A percentile compares a stretch with the other conserved stretches of the same genome.
Evolutionary conservation across 192 early-diverging fungal genomes (phyloP).

Genomic region (Bifiguratus adelaidae): DNA sequence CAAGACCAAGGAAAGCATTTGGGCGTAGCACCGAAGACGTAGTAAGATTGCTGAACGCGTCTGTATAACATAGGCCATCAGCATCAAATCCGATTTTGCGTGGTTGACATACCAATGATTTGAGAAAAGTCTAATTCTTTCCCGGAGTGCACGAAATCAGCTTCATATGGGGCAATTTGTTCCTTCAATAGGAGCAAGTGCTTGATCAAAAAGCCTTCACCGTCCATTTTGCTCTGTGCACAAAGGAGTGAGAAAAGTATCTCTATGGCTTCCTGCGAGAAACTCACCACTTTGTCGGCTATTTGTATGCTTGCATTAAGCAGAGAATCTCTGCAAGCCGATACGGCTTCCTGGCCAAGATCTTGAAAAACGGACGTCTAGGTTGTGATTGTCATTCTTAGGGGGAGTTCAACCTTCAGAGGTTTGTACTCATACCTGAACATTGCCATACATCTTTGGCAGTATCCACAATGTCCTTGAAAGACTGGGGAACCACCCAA

Average conservation of each 20-base stretch:
- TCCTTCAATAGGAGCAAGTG: slow-evolving; percentile 79
- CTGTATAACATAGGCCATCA: no score
- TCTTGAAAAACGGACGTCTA: slow-evolving; percentile 74
- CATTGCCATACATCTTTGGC: slow-evolving; percentile 65
- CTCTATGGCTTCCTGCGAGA: neutral
- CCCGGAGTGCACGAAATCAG: slow-evolving; percentile 59
- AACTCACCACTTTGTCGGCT: slow-evolving; percentile 30
- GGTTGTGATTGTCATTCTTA: neutral
- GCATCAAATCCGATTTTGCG: no score
- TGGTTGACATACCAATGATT: slow-evolving; percentile 39
- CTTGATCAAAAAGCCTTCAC: slow-evolving; percentile 76
- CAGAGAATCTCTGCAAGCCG: slow-evolving; percentile 52
- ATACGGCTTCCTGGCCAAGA: slow-evolving; percentile 74
- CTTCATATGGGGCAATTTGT: slow-evolving; percentile 67
- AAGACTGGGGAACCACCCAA: slow-evolving; percentile 73
- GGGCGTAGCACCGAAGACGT: no score
- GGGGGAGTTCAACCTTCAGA: slow-evolving; percentile 1
- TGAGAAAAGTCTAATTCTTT: slow-evolving; percentile 56
- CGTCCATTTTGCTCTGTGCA: slow-evolving; percentile 48
- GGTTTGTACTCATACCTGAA: slow-evolving; percentile 38
- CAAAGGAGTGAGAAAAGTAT: slow-evolving; percentile 1
- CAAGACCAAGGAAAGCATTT: slow-evolving; percentile 24
- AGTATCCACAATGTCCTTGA: slow-evolving; percentile 74
- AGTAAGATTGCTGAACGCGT: no score
- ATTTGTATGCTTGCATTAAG: slow-evolving; percentile 35